phyloP scores from a whole-genome alignment of 2,329 filamentous ascomycete species.

The Diplocarpon mali region DNA sequence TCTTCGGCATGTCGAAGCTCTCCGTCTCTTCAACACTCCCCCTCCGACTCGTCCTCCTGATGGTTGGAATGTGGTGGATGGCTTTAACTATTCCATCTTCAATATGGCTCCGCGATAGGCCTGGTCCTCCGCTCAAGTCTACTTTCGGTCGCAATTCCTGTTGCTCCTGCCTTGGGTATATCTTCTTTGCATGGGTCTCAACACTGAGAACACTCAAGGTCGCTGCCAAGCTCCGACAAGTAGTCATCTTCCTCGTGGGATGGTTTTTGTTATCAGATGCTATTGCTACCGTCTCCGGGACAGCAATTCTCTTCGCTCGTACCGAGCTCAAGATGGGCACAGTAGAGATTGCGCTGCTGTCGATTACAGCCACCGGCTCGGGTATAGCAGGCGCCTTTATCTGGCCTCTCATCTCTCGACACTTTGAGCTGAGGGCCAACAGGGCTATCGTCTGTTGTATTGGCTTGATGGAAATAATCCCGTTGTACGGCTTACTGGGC shows the following conservation, averaged over 20 bases:
- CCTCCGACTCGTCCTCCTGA: constrained; percentile 73
- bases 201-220: constrained; percentile 68
- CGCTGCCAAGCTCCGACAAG: constrained; percentile 59
- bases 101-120: constrained; percentile 75
- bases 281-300: constrained; percentile 86
- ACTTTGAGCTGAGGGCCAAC: constrained; percentile 59
- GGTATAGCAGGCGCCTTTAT: constrained; percentile 82
- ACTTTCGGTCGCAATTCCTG: constrained; percentile 12
- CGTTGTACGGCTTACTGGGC: constrained; percentile 79
- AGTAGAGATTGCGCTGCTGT: constrained; percentile 81
- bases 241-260: constrained; percentile 57
- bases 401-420: constrained; percentile 69
- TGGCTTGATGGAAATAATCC: constrained; percentile 79
- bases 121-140: constrained; percentile 64
- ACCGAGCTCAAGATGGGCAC: constrained; percentile 84
- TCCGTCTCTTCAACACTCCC: constrained; percentile 76
- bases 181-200: constrained; percentile 74
- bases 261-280: constrained; percentile 90
- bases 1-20: constrained; percentile 39
- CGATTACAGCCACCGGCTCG: constrained; percentile 75
- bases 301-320: constrained; percentile 90
- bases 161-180: constrained; percentile 53
- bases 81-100: constrained; percentile 80
- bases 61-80: constrained; percentile 89
- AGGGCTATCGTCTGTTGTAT: constrained; percentile 88